Evolutionary conservation across 257 asterid species (phyloP), one percentile per base, ranked within the genome.

Genomic region (Ilex aquifolium): DNA sequence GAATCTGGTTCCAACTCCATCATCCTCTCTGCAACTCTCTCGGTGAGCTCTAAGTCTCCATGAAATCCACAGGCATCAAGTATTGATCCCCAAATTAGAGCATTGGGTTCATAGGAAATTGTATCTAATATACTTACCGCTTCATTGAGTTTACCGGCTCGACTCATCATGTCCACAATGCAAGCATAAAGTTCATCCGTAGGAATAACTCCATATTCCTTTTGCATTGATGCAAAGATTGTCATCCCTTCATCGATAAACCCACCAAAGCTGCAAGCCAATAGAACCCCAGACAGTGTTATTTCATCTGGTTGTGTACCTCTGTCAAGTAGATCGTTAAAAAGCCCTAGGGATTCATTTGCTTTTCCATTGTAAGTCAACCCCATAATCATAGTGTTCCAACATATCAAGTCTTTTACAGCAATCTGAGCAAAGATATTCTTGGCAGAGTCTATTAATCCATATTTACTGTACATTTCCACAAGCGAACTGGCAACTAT

Each of bases 401-500:
- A 88, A n/a, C 72, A 76, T 68, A 85, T 83, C 70, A 88, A 80
- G 78, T 88, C 94, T 74, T 74, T 70, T 42, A 56, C 55, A 69
- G 4, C 66, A 76, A 78, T 82, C 15, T 69, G 44, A 7, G 39
- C 42, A 59, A 83, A 85, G 27, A 81, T 74, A 31, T 60, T 62
- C 52, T 56, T 40, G 59, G 91, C 83, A 13, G 59, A 73, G 15
- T 73, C 80, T 36, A 78, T 70, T 17, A 77, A 62, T 32, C 94
- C 95, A 60, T 71, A 69, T 67, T 76, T 78, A 65, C 80, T 59
- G 61, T 79, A 83, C 81, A 78, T 78, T 44, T 76, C 80, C 30
- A 85, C 82, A 66, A 85, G 80, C 51, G 95, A 82, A 71, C 78
- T 85, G 68, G 85, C 69, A 30, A 80, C 88, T 56, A 87, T 56